Percentiles rank a stretch among this genome's conserved stretches.
phyloP scores from a whole-genome alignment of 495 filamentous ascomycete species.

The Barbatosphaeria neglecta region DNA sequence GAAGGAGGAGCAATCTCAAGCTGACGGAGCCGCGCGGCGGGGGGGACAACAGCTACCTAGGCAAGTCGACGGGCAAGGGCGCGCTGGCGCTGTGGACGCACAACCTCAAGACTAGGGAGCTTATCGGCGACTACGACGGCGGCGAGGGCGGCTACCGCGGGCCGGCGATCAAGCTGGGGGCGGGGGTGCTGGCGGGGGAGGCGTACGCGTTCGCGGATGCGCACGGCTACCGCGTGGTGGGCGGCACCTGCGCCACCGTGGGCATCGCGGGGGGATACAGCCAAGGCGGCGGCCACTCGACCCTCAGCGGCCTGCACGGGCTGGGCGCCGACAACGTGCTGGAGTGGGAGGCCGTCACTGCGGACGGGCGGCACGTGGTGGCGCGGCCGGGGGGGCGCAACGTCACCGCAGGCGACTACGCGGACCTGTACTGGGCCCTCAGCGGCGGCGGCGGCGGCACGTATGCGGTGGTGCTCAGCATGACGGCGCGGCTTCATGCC shows the following conservation, averaged over 20 bases:
- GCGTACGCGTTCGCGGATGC: slow-evolving; percentile 27
- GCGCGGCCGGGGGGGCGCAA: slow-evolving; percentile 31
- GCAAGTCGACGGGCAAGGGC: slow-evolving; percentile 37
- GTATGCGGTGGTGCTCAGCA: slow-evolving; percentile 38
- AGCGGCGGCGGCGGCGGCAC: slow-evolving; percentile 45
- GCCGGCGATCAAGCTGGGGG: slow-evolving; percentile 37
- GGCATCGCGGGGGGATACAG: slow-evolving; percentile 37
- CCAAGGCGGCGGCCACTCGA: slow-evolving; percentile 50
- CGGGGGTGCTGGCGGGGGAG: slow-evolving; percentile 41
- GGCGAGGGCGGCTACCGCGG: slow-evolving; percentile 20
- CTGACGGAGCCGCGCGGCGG: no score
- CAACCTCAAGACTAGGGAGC: slow-evolving; percentile 36
- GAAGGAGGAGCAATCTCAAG: not conserved
- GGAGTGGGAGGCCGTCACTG: slow-evolving; percentile 46
- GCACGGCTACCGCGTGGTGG: slow-evolving; percentile 30
- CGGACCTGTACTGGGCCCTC: slow-evolving; percentile 50
- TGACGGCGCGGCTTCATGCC: slow-evolving; percentile 29
- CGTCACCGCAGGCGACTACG: slow-evolving; percentile 13
- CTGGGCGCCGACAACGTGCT: slow-evolving; percentile 49
- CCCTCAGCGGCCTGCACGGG: slow-evolving; percentile 39
- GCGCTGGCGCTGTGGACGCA: slow-evolving; percentile 51
- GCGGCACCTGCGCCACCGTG: slow-evolving; percentile 36
- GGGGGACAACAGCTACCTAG: slow-evolving; percentile 16
- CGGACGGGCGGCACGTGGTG: slow-evolving; percentile 25
- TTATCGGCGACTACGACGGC: slow-evolving; percentile 21